These are phyloP conservation scores for Bonia amplexicaulis DNA, from an alignment of 176 grass and related monocot species.

Conservation along the genomic window DNA sequence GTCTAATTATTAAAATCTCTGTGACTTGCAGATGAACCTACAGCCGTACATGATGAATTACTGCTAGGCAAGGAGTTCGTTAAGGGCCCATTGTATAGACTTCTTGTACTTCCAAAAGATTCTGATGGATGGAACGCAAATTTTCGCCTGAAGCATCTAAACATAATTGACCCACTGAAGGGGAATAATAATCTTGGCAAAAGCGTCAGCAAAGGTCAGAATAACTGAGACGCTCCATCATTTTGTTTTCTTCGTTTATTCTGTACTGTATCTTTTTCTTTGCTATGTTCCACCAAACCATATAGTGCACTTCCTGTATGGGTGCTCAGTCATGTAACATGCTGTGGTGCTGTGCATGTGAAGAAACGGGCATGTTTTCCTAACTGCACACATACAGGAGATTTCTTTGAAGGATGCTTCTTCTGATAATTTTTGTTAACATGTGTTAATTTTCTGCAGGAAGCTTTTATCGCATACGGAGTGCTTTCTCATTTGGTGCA, in stretches of 20 bases:
- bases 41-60: slow-evolving; percentile 23
- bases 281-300: background rate
- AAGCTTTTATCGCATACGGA: slow-evolving; percentile 52
- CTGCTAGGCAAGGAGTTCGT: slow-evolving; percentile 42
- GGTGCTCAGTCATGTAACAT: background rate
- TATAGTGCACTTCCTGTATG: background rate
- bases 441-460: slow-evolving; percentile 30
- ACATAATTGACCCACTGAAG: slow-evolving; percentile 82
- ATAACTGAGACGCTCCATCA: background rate
- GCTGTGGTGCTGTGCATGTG: background rate
- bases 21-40: slow-evolving; percentile 41
- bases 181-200: slow-evolving; percentile 73
- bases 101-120: slow-evolving; percentile 34
- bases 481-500: slow-evolving; percentile 60
- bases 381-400: background rate
- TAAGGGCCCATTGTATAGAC: slow-evolving; percentile 13
- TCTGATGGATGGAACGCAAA: slow-evolving; percentile 1
- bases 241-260: slow-evolving; percentile 10
- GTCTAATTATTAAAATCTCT: slow-evolving; percentile 1
- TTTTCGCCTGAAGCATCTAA: slow-evolving; percentile 49
- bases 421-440: background rate
- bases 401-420: background rate
- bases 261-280: background rate
- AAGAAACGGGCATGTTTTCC: background rate
- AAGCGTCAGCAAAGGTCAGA: slow-evolving; percentile 68